Evolutionary conservation across 2,329 filamentous ascomycete genomes (phyloP).

Genomic region (Dactylellina leptospora): DNA sequence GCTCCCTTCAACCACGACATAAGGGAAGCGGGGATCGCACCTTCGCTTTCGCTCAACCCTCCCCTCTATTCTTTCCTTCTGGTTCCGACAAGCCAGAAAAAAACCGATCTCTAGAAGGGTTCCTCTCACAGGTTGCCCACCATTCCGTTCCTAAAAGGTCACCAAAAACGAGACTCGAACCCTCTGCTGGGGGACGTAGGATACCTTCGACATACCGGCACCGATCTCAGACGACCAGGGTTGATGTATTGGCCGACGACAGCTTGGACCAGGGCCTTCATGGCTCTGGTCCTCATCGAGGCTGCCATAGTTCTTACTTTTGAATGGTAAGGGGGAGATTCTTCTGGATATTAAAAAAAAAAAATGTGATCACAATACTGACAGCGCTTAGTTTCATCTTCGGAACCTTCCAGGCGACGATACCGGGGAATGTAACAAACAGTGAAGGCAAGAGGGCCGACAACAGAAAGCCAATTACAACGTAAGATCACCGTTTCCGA

Average conservation of each 20-base stretch:
- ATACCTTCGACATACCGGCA: slow-evolving; percentile 59
- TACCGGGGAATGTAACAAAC: slow-evolving; percentile 63
- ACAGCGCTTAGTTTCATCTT: slow-evolving; percentile 79
- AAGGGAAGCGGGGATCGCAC: slow-evolving; percentile 32
- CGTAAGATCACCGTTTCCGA: slow-evolving; percentile 67
- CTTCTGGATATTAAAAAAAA: too few relatives aligned
- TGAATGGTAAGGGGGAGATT: slow-evolving; percentile 81
- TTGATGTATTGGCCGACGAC: slow-evolving; percentile 81
- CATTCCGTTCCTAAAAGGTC: slow-evolving; percentile 54
- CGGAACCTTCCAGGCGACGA: slow-evolving; percentile 77
- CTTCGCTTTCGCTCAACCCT: slow-evolving; percentile 28
- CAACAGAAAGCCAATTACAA: slow-evolving; percentile 73
- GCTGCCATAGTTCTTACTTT: slow-evolving; percentile 81
- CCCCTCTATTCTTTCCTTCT: slow-evolving; percentile 19
- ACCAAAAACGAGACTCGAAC: slow-evolving; percentile 59
- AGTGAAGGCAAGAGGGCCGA: slow-evolving; percentile 60
- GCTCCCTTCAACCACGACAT: slow-evolving; percentile 1
- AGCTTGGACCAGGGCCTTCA: slow-evolving; percentile 87
- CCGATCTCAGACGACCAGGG: slow-evolving; percentile 58
- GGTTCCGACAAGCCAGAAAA: slow-evolving; percentile 49
- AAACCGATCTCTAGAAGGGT: slow-evolving; percentile 55
- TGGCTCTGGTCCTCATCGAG: slow-evolving; percentile 77
- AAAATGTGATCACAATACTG: too few relatives aligned
- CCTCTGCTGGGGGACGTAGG: slow-evolving; percentile 59
- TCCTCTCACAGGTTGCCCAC: slow-evolving; percentile 40